Evolutionary conservation across 148 eudicot genomes (phyloP), one percentile per base, ranked within the genome.

Genomic region (Rhododendron kiyosumense): DNA sequence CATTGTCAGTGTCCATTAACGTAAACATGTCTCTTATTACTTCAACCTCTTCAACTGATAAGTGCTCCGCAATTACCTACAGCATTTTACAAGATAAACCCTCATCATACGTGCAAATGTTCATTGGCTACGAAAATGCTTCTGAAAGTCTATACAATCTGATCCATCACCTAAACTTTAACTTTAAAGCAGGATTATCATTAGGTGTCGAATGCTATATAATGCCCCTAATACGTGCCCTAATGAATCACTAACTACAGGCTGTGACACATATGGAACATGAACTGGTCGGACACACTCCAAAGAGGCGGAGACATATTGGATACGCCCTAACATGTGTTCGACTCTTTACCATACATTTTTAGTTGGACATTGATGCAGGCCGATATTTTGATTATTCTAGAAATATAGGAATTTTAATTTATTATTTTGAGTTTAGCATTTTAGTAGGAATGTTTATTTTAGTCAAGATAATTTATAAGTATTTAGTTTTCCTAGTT

Each of bases 61-160:
- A 90, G 86, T 96, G 98, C 71, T 95, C 97, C 0, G 98, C 99
- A 57, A 96, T 96, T 22, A 95, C 98, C 98, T 96, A 65, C 43
- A 86, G 9, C 61, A 71, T 86, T 63, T 14, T 52, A 45, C 30
- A 75, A 43, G 7, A 59, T 11, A 79, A 84, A 65, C 45, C 24
- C 52, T 43, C 52, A 67, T 22, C 32, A 17, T 69, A 85, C 22
- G 24, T 2, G 14, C 18, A 80, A 81, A 45, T 12, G 61, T 18
- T 12, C 22, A 34, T 30, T 13, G 22, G 78, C 20, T 32, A 32
- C 15, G 78, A 32, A 26, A 74, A 74, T 38, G 3, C 78, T 74
- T 30, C 78, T 4, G 43, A 74, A 74, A 74, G 78, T 74, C 78
- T 34, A 74, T 74, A 15, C 3, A 15, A 74, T 1, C 10, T 34